Conservation (phyloP, 2,329 filamentous ascomycete genomes). For the Penicillium sp. region DNA sequence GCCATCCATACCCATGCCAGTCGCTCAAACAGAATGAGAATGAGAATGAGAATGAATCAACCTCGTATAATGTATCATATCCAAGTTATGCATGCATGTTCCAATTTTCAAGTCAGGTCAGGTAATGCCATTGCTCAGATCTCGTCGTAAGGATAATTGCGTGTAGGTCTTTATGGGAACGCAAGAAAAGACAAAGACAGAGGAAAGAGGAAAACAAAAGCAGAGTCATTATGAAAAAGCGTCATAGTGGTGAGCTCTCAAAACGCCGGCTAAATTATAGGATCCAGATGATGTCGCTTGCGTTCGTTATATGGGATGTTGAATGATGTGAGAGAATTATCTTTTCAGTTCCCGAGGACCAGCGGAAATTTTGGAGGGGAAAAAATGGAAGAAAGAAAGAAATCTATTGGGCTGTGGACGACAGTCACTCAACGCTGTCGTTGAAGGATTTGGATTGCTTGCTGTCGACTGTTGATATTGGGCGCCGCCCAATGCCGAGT, state of each 20-base stretch:
- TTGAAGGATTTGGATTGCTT: conserved; percentile 34
- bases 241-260: not conserved
- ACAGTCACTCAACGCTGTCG: conserved; percentile 37
- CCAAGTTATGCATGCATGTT: conserved; percentile 15
- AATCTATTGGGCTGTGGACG: conserved; percentile 2
- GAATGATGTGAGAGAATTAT: conserved; percentile 20
- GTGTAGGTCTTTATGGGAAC: conserved; percentile 2
- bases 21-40: conserved; percentile 7
- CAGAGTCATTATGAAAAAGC: conserved; percentile 5
- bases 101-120: conserved; percentile 2
- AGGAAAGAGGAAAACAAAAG: conserved; percentile 3
- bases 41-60: conserved; percentile 5
- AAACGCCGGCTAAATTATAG: conserved; percentile 30
- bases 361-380: not conserved
- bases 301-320: conserved; percentile 26
- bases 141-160: conserved; percentile 12
- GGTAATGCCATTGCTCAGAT: conserved; percentile 14
- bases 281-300: conserved; percentile 28
- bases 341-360: conserved; percentile 17
- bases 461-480: conserved; percentile 31
- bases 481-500: conserved; percentile 40
- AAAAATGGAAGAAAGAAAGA: conserved; percentile 1
- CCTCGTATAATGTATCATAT: conserved; percentile 16
- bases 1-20: conserved; percentile 4
- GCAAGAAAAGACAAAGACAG: not conserved